phyloP scores from a whole-genome alignment of 257 asterid genomes.

The Parsonsia alboflavescens region DNA sequence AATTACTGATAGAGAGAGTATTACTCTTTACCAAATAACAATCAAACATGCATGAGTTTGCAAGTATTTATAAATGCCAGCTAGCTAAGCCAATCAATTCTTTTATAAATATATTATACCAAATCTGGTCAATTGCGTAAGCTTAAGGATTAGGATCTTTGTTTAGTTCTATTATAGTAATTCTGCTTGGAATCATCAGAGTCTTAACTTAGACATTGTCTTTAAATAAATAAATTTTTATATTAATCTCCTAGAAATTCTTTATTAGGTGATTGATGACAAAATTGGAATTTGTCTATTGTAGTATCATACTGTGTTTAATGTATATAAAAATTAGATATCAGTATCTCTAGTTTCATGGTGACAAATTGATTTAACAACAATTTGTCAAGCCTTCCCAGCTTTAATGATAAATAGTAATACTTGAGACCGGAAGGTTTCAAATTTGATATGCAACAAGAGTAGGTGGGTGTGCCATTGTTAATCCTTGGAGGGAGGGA shows the following conservation, averaged over 20 bases:
- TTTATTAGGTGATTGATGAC: constrained; percentile 14
- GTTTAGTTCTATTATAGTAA: neutral
- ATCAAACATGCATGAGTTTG: constrained; percentile 10
- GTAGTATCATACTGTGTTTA: neutral
- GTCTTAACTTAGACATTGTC: constrained; percentile 5
- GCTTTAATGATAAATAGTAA: too few relatives aligned
- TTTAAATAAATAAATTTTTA: too few relatives aligned
- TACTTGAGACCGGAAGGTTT: too few relatives aligned
- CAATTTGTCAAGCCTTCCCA: too few relatives aligned
- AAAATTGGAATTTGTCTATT: constrained; percentile 5
- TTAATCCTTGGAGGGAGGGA: too few relatives aligned
- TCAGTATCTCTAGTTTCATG: neutral
- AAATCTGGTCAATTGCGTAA: constrained; percentile 16
- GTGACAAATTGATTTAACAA: neutral
- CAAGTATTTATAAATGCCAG: constrained; percentile 5
- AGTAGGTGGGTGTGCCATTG: too few relatives aligned
- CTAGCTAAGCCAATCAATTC: neutral
- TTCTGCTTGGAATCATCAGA: constrained; percentile 6
- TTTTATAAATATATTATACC: too few relatives aligned
- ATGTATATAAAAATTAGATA: too few relatives aligned
- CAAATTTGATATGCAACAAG: too few relatives aligned
- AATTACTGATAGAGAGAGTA: too few relatives aligned
- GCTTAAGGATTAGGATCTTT: constrained; percentile 21
- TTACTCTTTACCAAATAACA: neutral
- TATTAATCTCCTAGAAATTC: neutral